phyloP scores from a whole-genome alignment of 768 basidiomycete species.

The Rhodotorula babjevae region DNA sequence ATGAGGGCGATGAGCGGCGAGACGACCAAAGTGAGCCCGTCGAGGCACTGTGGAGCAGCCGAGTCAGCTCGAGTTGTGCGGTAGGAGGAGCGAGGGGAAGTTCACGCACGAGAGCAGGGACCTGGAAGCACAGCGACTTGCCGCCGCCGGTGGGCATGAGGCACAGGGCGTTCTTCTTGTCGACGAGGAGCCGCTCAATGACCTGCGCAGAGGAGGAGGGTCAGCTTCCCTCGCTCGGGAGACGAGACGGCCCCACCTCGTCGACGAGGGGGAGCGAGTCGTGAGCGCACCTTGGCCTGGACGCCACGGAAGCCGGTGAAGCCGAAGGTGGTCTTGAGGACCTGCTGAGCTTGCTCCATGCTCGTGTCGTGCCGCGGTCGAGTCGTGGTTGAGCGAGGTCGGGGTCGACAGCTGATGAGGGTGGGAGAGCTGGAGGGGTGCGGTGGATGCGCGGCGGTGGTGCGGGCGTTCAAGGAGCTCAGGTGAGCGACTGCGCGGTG shows the following conservation, averaged over 20 bases:
- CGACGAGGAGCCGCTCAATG: conserved; percentile 49
- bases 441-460: too few relatives aligned
- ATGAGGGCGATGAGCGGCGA: conserved; percentile 86
- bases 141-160: conserved; percentile 74
- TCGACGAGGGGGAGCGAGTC: too few relatives aligned
- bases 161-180: conserved; percentile 51
- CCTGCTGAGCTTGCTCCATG: conserved; percentile 49
- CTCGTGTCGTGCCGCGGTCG: too few relatives aligned
- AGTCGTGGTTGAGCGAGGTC: too few relatives aligned
- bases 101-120: conserved; percentile 69
- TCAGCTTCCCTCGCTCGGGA: not conserved
- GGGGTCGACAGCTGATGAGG: not conserved
- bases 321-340: conserved; percentile 48
- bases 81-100: not conserved
- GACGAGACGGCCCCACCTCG: too few relatives aligned
- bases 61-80: not conserved
- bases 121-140: conserved; percentile 53
- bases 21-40: conserved; percentile 81
- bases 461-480: too few relatives aligned
- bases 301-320: conserved; percentile 49
- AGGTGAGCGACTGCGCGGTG: too few relatives aligned
- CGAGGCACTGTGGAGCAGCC: conserved; percentile 45
- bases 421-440: too few relatives aligned
- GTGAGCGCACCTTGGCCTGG: conserved; percentile 47
- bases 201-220: conserved; percentile 41